These are phyloP conservation scores for Trichoderma cornu-damae DNA, from an alignment of 2,329 filamentous ascomycete genomes.

Conservation along the genomic window DNA sequence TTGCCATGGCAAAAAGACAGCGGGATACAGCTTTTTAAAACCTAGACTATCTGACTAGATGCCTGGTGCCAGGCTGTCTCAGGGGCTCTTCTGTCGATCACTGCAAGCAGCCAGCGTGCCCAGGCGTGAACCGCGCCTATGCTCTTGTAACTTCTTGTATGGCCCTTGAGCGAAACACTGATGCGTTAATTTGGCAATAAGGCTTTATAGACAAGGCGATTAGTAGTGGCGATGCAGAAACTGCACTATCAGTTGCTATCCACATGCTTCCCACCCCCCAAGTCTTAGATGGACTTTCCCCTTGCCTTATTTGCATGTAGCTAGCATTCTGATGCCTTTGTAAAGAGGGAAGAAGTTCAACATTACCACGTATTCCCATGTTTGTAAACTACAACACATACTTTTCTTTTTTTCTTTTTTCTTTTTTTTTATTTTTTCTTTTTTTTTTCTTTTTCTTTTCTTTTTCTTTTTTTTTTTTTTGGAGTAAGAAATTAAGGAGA, in stretches of 20 bases:
- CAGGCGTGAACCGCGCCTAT: constrained; percentile 11
- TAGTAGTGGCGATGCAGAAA: not conserved
- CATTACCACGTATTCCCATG: not conserved
- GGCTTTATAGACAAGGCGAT: not conserved
- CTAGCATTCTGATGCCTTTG: not conserved
- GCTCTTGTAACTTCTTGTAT: not conserved
- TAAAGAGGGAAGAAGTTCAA: not conserved
- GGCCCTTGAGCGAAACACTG: not conserved
- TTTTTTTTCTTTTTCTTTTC: too few relatives aligned
- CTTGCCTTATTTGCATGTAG: not conserved
- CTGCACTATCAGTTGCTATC: not conserved
- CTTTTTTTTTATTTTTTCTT: too few relatives aligned
- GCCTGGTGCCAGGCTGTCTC: not conserved
- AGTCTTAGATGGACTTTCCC: not conserved
- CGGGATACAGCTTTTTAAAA: constrained; percentile 2
- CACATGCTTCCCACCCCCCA: not conserved
- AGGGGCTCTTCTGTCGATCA: constrained; percentile 14
- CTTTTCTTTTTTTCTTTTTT: too few relatives aligned
- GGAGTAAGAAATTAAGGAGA: too few relatives aligned
- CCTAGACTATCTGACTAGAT: not conserved
- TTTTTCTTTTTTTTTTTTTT: too few relatives aligned
- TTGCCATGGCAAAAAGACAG: not conserved
- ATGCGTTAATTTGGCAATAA: not conserved
- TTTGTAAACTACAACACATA: too few relatives aligned
- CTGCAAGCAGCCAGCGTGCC: not conserved